These are phyloP conservation scores for Dioszegia crocea DNA, from an alignment of 768 basidiomycete species.

Conservation along the genomic window DNA sequence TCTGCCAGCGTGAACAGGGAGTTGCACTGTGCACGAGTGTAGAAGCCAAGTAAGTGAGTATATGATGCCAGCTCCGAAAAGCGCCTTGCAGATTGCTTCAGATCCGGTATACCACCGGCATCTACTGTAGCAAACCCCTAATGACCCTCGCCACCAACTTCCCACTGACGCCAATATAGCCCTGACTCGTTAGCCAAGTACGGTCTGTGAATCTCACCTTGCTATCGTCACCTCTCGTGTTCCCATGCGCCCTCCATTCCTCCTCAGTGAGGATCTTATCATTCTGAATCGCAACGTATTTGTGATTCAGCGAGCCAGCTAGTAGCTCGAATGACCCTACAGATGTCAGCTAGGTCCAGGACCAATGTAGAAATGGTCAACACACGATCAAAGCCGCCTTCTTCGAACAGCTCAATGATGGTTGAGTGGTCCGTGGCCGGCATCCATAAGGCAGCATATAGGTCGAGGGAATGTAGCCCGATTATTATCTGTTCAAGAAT, in stretches of 20 bases:
- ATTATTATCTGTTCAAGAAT: constrained; percentile 31
- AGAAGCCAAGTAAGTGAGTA: neutral
- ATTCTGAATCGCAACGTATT: constrained; percentile 36
- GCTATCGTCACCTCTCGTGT: constrained; percentile 13
- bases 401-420: constrained; percentile 43
- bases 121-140: constrained; percentile 6
- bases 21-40: too few relatives aligned
- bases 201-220: constrained; percentile 27
- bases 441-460: constrained; percentile 43
- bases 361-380: neutral
- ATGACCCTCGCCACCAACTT: constrained; percentile 17
- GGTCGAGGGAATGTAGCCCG: constrained; percentile 37
- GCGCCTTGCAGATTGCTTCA: too few relatives aligned
- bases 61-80: neutral
- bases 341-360: neutral
- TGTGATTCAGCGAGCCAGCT: constrained; percentile 31
- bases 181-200: constrained; percentile 11
- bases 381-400: constrained; percentile 41
- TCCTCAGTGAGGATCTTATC: constrained; percentile 28
- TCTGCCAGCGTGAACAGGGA: too few relatives aligned
- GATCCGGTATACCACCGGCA: too few relatives aligned
- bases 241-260: constrained; percentile 22
- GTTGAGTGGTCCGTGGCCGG: constrained; percentile 25
- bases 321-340: constrained; percentile 39
- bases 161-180: constrained; percentile 21